Evolutionary conservation across 805 yeast genomes (phyloP), one percentile per base, ranked within the genome.

Genomic region (Wickerhamomyces bisporus): DNA sequence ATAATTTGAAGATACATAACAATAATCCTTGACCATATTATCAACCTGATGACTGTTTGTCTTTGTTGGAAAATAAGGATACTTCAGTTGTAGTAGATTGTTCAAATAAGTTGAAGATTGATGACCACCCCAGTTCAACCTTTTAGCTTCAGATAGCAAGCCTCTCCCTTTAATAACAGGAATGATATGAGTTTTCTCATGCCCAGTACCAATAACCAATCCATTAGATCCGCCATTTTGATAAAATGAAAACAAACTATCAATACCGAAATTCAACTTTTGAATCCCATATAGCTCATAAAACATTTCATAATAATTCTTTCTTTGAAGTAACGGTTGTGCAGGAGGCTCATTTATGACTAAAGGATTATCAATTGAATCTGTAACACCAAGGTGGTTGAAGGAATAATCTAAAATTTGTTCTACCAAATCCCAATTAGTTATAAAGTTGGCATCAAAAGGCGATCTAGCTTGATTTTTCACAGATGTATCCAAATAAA

Each of bases 381-480:
- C 47, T 2, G 51, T 52, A 3, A 87, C 93, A 4, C 91, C 83
- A 34, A 91, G 53, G 57, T 86, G 94, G 43, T 77, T 73, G 55
- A 93, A 82, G 0, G 88, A 68, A 55, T 88, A 93, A 60, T 91
- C 98, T 35, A 93, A 57, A 36, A 91, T 74, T 41, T 71, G 74
- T 57, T 93, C 98, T 3, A 82, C 73, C 41, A 81, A 75, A 40
- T 93, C 98, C 98, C 98, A 94, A 58, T 89, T 94, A 19, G 94
- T 81, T 26, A 93, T 68, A 48, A 87, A 65, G 5, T 86, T 75
- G 0, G 95, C 96, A 58, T 93, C 98, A 55, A 75, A 91, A 0
- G 97, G 96, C 5, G 86, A 68, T 50, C 76, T 79, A 25, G 86
- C 73, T 38, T 81, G 80, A 14, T 85, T 70, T 44, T 80, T 74